A percentile compares a stretch with the other conserved stretches of the same genome.
Conservation (phyloP, 2,329 filamentous ascomycete genomes). For the Ascocoryne sarcoides region DNA sequence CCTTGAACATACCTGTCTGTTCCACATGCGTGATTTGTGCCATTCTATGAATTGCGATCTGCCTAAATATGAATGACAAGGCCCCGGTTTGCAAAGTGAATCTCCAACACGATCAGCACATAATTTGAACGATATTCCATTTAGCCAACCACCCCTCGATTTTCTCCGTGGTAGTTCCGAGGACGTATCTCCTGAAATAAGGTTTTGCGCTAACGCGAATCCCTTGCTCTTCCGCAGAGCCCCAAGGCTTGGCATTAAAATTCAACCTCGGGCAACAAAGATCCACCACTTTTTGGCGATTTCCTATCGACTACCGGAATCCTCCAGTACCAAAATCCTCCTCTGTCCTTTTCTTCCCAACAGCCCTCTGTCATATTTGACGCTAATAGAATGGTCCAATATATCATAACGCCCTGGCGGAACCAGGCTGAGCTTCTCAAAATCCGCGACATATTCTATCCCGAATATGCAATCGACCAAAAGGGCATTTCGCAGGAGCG, state of each 20-base stretch:
- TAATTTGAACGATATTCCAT: not conserved
- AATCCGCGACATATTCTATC: conserved; percentile 58
- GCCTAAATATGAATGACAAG: not conserved
- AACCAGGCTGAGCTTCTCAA: conserved; percentile 54
- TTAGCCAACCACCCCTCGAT: not conserved
- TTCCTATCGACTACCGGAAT: conserved; percentile 1
- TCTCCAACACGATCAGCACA: no score
- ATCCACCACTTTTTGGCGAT: no score
- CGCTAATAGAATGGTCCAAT: conserved; percentile 63
- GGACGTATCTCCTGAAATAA: no score
- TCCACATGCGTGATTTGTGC: no score
- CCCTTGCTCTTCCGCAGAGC: conserved; percentile 9
- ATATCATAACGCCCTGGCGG: conserved; percentile 68
- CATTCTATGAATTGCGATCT: not conserved
- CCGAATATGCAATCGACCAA: conserved; percentile 13
- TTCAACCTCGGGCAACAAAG: conserved; percentile 3
- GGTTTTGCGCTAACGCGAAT: conserved; percentile 1
- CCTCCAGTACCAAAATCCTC: not conserved
- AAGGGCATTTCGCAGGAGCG: conserved; percentile 43
- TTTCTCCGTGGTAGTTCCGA: no score
- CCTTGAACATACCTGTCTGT: no score
- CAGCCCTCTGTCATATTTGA: no score
- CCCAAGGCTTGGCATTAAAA: conserved; percentile 16
- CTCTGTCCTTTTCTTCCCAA: not conserved
- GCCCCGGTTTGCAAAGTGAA: not conserved